Percentiles rank a stretch among this genome's conserved stretches.
These are phyloP conservation scores for Tylopilus felleus DNA, from an alignment of 768 basidiomycete species.

Conservation along the genomic window DNA sequence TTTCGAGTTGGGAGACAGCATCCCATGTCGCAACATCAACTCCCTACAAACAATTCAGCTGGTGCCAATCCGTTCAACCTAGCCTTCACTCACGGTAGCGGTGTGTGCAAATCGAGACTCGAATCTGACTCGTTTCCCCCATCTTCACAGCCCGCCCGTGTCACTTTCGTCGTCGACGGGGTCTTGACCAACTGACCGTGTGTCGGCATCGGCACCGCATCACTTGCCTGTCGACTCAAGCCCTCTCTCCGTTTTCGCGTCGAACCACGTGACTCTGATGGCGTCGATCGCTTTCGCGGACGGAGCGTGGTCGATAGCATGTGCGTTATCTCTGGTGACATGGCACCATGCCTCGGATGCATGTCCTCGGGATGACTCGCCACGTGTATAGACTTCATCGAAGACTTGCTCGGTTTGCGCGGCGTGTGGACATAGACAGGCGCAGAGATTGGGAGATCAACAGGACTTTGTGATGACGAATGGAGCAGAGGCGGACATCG, in stretches of 20 bases:
- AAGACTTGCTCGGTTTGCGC: constrained; percentile 23
- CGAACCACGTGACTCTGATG: constrained; percentile 24
- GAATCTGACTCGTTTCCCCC: constrained; percentile 53
- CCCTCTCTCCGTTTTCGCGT: constrained; percentile 20
- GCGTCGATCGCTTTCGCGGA: constrained; percentile 27
- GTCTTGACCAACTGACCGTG: constrained; percentile 1
- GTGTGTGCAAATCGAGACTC: constrained; percentile 65
- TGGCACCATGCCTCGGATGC: constrained; percentile 15
- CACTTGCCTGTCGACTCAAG: constrained; percentile 2
- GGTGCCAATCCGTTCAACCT: not conserved
- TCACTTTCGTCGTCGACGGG: not conserved
- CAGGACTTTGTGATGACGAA: constrained; percentile 9
- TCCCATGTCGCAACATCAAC: constrained; percentile 63
- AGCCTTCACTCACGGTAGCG: constrained; percentile 53
- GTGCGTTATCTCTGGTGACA: constrained; percentile 38
- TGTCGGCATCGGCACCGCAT: constrained; percentile 13
- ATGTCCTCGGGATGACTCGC: constrained; percentile 7
- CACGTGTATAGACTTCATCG: constrained; percentile 11
- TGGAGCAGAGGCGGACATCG: constrained; percentile 24
- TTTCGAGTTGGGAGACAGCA: constrained; percentile 65
- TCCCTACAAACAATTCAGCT: constrained; percentile 37
- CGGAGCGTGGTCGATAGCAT: constrained; percentile 40
- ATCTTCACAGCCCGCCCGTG: constrained; percentile 14
- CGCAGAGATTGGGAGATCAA: not conserved
- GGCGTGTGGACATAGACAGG: constrained; percentile 23